Evolutionary conservation across 2,329 filamentous ascomycete genomes (phyloP).

Genomic region (Ustulina deusta): DNA sequence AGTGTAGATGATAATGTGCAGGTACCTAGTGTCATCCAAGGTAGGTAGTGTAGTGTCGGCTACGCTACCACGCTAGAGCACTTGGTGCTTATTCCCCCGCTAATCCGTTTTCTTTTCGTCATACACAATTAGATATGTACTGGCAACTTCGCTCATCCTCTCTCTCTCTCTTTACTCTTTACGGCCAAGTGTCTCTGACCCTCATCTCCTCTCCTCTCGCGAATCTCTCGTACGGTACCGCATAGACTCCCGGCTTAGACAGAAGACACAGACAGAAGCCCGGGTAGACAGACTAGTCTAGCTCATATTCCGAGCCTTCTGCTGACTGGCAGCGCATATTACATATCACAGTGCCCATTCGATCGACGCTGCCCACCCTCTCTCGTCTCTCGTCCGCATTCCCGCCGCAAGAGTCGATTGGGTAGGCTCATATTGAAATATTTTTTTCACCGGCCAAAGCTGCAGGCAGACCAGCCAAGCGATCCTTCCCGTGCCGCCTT

Average conservation of each 20-base stretch:
- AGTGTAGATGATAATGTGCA: too few species aligned
- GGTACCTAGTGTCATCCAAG: too few species aligned
- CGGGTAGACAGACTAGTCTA: conserved; percentile 7
- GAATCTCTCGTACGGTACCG: conserved; percentile 17
- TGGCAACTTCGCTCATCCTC: conserved; percentile 11
- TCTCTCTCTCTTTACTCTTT: conserved; percentile 32
- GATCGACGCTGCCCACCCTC: conserved; percentile 25
- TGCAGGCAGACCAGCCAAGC: conserved; percentile 36
- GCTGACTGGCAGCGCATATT: conserved; percentile 41
- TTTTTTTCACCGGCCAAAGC: conserved; percentile 30
- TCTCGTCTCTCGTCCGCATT: background rate
- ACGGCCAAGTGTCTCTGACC: conserved; percentile 31
- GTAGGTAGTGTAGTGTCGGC: conserved; percentile 17
- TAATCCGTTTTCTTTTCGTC: conserved; percentile 33
- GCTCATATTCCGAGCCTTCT: conserved; percentile 44
- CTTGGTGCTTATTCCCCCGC: conserved; percentile 36
- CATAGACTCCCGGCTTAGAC: background rate
- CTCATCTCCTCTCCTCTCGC: conserved; percentile 28
- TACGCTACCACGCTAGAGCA: conserved; percentile 11
- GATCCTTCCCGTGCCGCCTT: conserved; percentile 39
- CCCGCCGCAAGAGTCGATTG: conserved; percentile 13
- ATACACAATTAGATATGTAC: conserved; percentile 10
- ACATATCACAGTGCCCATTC: conserved; percentile 21
- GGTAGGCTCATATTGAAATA: conserved; percentile 33
- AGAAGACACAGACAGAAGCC: too few species aligned